Evolutionary conservation across 495 filamentous ascomycete species (phyloP), one percentile per base, ranked within the genome.

Genomic region (Podospora sp.): DNA sequence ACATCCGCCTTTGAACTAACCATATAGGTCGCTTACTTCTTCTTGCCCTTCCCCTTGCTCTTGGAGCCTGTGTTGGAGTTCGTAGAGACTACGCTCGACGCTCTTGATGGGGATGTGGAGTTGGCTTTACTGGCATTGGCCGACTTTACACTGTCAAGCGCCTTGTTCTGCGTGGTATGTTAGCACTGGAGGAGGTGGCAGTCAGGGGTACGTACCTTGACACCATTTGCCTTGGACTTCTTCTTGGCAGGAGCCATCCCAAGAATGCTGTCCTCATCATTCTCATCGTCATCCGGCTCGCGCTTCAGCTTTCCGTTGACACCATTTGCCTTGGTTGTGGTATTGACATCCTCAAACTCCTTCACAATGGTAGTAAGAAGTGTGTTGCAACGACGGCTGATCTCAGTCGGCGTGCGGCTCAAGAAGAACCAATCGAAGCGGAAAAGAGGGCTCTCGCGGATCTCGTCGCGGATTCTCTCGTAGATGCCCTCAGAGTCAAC

Each of bases 351-450:
- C 75, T 97, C 94, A 77, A 97, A 97, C 78, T 99, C 96, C 75
- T 94, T 88, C 35, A 93, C 89, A 25, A 99, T 90, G 2, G 96
- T 97, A 63, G 93, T 94, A 65, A 99, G 86, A 40, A 99, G 85
- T 1, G 96, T 99, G 52, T 92, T 94, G 80, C 95, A 98, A 46
- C 96, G 85, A 66, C 96, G 88, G 65, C 91, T 87, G 70, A 99
- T 91, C 79, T 99, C 96, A 25, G 92, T 86, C 1, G 96, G 93
- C 1, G 96, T 99, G 16, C 96, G 86, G 72, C 91, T 94, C 27
- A 99, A 84, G 83, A 98, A 96, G 81, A 98, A 99, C 96, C 96
- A 99, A 71, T 99, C 96, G 68, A 99, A 99, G 27, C 96, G 87
- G 84, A 99, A 99, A 20, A 98, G 80, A 9, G 96, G 94, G 60